Conservation (phyloP, 352 stramenopile genomes). For the Phytophthora rubi region DNA sequence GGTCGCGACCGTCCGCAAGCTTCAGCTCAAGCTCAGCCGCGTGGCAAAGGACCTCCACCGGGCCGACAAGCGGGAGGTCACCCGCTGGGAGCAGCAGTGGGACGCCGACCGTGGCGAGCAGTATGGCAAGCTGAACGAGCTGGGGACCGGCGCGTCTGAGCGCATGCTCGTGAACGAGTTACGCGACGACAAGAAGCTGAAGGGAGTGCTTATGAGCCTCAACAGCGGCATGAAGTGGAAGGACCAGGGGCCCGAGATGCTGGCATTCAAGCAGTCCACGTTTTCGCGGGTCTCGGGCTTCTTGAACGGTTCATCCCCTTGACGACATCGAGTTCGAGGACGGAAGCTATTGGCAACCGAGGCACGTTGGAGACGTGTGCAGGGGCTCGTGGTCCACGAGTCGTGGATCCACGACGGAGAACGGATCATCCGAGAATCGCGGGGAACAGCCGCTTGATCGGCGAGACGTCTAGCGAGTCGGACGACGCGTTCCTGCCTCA, state of each 20-base stretch:
- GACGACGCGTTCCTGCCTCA: slow-evolving; percentile 27
- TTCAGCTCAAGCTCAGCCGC: slow-evolving; percentile 16
- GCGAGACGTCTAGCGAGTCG: slow-evolving; percentile 4
- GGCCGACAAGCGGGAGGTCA: background rate
- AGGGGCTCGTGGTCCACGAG: slow-evolving; percentile 15
- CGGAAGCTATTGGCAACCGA: slow-evolving; percentile 9
- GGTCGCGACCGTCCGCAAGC: slow-evolving; percentile 3
- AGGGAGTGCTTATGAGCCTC: slow-evolving; percentile 25
- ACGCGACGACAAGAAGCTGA: slow-evolving; percentile 6
- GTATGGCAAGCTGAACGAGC: background rate
- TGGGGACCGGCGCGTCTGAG: slow-evolving; percentile 1
- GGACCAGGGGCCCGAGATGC: slow-evolving; percentile 9
- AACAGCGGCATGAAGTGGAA: slow-evolving; percentile 10
- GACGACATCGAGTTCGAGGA: slow-evolving; percentile 32
- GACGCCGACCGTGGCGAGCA: slow-evolving; percentile 3
- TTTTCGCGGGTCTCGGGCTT: background rate
- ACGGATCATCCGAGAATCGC: background rate
- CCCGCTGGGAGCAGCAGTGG: background rate
- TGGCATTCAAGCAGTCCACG: slow-evolving; percentile 15
- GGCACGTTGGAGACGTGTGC: slow-evolving; percentile 27
- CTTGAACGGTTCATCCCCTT: slow-evolving; percentile 28
- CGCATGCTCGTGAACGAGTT: slow-evolving; percentile 26
- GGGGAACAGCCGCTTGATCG: slow-evolving; percentile 20
- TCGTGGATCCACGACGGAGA: slow-evolving; percentile 13
- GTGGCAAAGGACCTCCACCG: slow-evolving; percentile 4